Percentiles rank a stretch among this genome's conserved stretches.
phyloP scores from a whole-genome alignment of 164 flowering plant species.

The Magnolia changhungtana region DNA sequence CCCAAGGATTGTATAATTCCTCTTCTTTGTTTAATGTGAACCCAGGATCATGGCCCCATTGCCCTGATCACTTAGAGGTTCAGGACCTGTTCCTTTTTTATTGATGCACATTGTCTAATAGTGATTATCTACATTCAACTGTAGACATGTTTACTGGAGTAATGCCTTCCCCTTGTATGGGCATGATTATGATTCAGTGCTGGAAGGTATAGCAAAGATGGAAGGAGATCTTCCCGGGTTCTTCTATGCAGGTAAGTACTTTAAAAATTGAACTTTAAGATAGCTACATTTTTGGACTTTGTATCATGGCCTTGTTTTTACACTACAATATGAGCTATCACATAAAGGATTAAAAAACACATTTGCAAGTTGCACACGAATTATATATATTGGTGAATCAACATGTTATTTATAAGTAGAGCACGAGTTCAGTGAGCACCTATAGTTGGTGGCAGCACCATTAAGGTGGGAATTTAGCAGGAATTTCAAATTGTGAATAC shows the following conservation, averaged over 20 bases:
- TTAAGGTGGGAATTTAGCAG: no score
- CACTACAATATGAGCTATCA: background rate
- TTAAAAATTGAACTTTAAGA: background rate
- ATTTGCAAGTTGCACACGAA: no score
- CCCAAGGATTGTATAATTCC: background rate
- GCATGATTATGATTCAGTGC: conserved; percentile 56
- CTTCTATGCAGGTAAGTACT: conserved; percentile 73
- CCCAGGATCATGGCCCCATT: no score
- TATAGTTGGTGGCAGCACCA: no score
- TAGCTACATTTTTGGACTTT: background rate
- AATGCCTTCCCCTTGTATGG: conserved; percentile 90
- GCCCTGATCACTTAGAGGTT: no score
- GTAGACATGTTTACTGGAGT: conserved; percentile 85
- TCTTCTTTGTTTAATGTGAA: background rate
- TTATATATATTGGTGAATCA: no score
- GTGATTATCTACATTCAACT: conserved; percentile 13
- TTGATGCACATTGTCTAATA: background rate
- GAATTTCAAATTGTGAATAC: no score
- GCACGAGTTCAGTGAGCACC: background rate
- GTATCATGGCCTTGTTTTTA: background rate
- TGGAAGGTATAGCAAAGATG: conserved; percentile 73
- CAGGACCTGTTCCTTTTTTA: background rate
- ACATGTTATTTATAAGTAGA: no score
- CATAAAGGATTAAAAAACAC: background rate
- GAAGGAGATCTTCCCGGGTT: conserved; percentile 89